Evolutionary conservation across 441 rosid genomes (phyloP), one percentile per base, ranked within the genome.

Genomic region (Jatropha podagrica): DNA sequence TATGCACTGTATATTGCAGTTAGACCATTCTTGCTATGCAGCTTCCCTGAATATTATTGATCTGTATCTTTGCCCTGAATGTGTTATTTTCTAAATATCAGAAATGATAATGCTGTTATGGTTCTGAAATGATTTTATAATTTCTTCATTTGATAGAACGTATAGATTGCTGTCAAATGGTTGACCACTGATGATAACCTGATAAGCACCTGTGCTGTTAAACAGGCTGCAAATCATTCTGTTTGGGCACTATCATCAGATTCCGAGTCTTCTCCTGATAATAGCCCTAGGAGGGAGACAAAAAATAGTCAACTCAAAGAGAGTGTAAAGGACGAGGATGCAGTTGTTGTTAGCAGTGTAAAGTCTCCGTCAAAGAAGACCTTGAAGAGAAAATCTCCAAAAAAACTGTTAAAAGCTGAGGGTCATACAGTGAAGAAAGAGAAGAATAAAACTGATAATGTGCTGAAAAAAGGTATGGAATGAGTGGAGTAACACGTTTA

Each of bases 201-300:
- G 71, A 73, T 46, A 58, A 68, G 26, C 71, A 52, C 59, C 41
- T 27, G 23, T 58, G 38, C 66, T 73, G 76, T 80, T 80, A 69
- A 82, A 71, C 83, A 91, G 96, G 85, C 71, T 69, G 69, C 60
- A 41, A 73, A 82, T 72, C 81, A 65, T 86, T 79, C 85, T 68
- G 71, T 88, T 60, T 89, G 48, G 85, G 70, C 81, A 54, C 54
- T 90, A 69, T 88, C 97, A 71, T 93, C 95, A 61, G 99, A 90
- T 85, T 88, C 96, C 26, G 98, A 93, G 84, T 83, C 88, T 71
- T 77, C 73, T 78, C 88, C 83, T 62, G 78, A 76, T 54, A 72
- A 74, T 83, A 73, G 73, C 70, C 72, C 69, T 27, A 15, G 9
- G 72, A 78, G 61, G 46, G 79, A 81, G 71, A 72, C 74, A 23